phyloP scores from a whole-genome alignment of 225 moss, liverwort and hornwort genomes.

The Straminergon stramineum region DNA sequence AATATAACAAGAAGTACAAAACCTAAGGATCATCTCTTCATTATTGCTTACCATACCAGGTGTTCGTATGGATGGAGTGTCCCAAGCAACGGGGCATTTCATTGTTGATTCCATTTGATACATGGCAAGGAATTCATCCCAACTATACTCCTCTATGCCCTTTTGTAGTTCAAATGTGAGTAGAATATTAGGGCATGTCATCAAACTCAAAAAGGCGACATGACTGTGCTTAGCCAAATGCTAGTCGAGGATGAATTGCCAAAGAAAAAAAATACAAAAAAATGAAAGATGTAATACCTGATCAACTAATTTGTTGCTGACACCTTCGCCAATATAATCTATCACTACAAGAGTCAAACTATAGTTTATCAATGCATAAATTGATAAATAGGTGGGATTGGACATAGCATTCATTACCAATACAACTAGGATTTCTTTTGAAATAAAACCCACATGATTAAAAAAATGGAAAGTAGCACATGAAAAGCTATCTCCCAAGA shows the following conservation, averaged over 20 bases:
- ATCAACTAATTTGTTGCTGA: conserved; percentile 25
- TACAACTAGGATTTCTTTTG: no score
- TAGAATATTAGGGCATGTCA: background rate
- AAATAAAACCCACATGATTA: background rate
- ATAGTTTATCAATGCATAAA: background rate
- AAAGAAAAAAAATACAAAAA: background rate
- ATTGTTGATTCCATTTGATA: conserved; percentile 42
- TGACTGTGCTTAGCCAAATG: background rate
- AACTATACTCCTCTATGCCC: conserved; percentile 39
- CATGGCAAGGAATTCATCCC: conserved; percentile 41
- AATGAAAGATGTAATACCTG: conserved; percentile 10
- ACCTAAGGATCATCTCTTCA: background rate
- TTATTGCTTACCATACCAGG: conserved; percentile 42
- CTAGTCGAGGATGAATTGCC: background rate
- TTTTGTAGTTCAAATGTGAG: conserved; percentile 9
- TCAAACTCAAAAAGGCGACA: background rate
- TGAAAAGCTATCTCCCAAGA: background rate
- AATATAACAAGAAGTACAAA: background rate
- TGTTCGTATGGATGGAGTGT: conserved; percentile 43
- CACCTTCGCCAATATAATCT: conserved; percentile 20
- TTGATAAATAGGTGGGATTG: background rate
- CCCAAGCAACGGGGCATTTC: conserved; percentile 27
- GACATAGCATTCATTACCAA: background rate
- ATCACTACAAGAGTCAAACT: conserved; percentile 6
- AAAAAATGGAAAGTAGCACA: background rate